A percentile compares a stretch with the other conserved stretches of the same genome.
phyloP scores from a whole-genome alignment of 2,329 filamentous ascomycete species.

The Neofusicoccum laricinum region DNA sequence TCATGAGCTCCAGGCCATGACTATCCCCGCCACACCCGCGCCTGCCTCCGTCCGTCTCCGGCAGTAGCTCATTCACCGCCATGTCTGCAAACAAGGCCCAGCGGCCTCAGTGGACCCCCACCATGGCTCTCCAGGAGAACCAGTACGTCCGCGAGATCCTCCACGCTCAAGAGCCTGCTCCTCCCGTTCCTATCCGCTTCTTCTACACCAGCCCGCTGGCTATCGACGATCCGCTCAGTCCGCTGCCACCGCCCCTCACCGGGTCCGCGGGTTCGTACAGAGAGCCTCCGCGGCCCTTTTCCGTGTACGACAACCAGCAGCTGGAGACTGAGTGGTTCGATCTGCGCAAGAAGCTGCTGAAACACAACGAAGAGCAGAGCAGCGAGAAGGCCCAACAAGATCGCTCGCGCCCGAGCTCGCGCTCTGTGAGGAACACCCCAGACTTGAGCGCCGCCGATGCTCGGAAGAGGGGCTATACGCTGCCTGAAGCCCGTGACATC shows the following conservation, averaged over 20 bases:
- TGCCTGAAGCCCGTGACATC: slow-evolving; percentile 1
- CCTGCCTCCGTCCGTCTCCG: neutral
- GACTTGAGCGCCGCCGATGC: neutral
- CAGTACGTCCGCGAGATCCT: slow-evolving; percentile 46
- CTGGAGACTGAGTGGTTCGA: slow-evolving; percentile 75
- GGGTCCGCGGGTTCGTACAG: slow-evolving; percentile 46
- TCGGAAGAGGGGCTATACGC: slow-evolving; percentile 7
- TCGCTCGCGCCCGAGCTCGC: neutral
- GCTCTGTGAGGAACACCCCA: slow-evolving; percentile 22
- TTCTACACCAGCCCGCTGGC: slow-evolving; percentile 81
- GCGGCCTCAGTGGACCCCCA: slow-evolving; percentile 2
- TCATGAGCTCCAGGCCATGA: slow-evolving; percentile 9
- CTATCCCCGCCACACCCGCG: neutral
- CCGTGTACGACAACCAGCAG: slow-evolving; percentile 71
- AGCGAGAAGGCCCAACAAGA: slow-evolving; percentile 29
- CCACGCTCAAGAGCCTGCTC: slow-evolving; percentile 35
- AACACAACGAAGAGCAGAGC: slow-evolving; percentile 38
- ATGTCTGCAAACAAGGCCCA: slow-evolving; percentile 1
- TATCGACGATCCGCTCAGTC: slow-evolving; percentile 84
- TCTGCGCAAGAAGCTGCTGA: slow-evolving; percentile 51
- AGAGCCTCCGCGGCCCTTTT: slow-evolving; percentile 72
- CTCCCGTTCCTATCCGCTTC: slow-evolving; percentile 50
- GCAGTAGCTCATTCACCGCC: neutral
- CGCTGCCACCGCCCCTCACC: slow-evolving; percentile 55
- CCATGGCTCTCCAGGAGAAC: slow-evolving; percentile 30